Percentiles rank a stretch among this genome's conserved stretches.
phyloP scores from a whole-genome alignment of 371 early-diverging fungal species.

The Agmasoma carcini region DNA sequence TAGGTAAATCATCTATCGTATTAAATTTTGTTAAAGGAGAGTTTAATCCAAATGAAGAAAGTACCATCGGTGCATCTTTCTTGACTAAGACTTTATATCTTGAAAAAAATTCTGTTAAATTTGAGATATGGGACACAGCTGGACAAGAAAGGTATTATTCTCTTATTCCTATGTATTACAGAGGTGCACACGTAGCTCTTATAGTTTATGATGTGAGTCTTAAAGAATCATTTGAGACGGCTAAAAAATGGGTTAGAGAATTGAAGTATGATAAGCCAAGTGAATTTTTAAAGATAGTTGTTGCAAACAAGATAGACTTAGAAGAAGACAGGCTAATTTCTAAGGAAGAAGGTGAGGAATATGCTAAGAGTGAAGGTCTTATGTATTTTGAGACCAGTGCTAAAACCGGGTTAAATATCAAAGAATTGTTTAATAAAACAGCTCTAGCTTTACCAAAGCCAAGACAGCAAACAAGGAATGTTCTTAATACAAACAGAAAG shows the following conservation, averaged over 20 bases:
- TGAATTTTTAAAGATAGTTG: conserved; percentile 66
- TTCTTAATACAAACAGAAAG: conserved; percentile 11
- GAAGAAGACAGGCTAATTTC: conserved; percentile 62
- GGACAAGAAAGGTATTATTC: conserved; percentile 83
- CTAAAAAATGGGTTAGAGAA: conserved; percentile 78
- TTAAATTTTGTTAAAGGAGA: conserved; percentile 78
- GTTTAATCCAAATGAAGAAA: conserved; percentile 92
- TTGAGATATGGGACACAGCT: conserved; percentile 73
- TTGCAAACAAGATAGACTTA: conserved; percentile 81
- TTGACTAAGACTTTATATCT: conserved; percentile 66
- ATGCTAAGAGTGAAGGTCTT: conserved; percentile 66
- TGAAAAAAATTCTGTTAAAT: conserved; percentile 57
- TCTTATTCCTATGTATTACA: conserved; percentile 82
- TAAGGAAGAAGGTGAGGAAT: conserved; percentile 67
- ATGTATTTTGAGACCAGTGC: conserved; percentile 80
- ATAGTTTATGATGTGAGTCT: conserved; percentile 85
- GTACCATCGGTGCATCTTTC: conserved; percentile 98
- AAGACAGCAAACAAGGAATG: conserved; percentile 5
- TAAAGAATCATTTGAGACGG: conserved; percentile 70
- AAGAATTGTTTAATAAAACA: conserved; percentile 53
- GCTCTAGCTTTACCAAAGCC: conserved; percentile 53
- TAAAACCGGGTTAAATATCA: conserved; percentile 72
- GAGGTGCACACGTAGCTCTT: conserved; percentile 82
- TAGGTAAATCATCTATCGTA: conserved; percentile 53
- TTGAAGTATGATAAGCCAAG: conserved; percentile 67